Percentiles rank a stretch among this genome's conserved stretches.
Evolutionary conservation across 2,329 filamentous ascomycete species (phyloP).

Genomic region (Didymella segeticola): DNA sequence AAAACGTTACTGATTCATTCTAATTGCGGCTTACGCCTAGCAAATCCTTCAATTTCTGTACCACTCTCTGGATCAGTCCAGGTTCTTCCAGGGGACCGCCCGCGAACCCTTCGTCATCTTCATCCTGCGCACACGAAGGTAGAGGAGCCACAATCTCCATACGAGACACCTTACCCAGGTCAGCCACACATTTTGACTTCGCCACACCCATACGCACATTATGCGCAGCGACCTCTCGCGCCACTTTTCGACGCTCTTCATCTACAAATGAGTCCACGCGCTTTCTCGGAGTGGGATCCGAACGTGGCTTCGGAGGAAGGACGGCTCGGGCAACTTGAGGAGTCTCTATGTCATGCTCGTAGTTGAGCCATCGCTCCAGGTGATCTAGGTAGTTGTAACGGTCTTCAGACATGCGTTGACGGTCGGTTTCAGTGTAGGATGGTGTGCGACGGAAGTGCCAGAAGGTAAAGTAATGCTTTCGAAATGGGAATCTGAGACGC

Average conservation of each 20-base stretch:
- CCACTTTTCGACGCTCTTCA: background rate
- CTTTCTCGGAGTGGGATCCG: background rate
- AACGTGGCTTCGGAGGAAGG: background rate
- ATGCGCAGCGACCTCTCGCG: background rate
- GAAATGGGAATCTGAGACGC: background rate
- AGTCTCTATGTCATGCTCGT: background rate
- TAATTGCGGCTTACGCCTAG: background rate
- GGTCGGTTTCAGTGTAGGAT: background rate
- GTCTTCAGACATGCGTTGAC: background rate
- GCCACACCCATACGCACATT: background rate
- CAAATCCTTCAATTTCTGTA: background rate
- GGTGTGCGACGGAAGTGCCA: background rate
- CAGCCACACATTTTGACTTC: background rate
- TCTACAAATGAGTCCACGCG: background rate
- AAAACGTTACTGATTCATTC: too few relatives aligned
- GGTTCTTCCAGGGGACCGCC: background rate
- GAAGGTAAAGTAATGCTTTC: background rate
- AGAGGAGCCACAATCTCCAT: background rate
- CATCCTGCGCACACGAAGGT: background rate
- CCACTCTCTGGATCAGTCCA: background rate
- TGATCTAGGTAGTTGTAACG: background rate
- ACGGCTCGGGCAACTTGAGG: background rate
- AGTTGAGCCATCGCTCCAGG: slow-evolving; percentile 4
- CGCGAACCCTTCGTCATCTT: background rate
- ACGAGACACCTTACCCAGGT: background rate